Conservation (phyloP, 2,329 filamentous ascomycete species). For the Furcasterigmium furcatum region DNA sequence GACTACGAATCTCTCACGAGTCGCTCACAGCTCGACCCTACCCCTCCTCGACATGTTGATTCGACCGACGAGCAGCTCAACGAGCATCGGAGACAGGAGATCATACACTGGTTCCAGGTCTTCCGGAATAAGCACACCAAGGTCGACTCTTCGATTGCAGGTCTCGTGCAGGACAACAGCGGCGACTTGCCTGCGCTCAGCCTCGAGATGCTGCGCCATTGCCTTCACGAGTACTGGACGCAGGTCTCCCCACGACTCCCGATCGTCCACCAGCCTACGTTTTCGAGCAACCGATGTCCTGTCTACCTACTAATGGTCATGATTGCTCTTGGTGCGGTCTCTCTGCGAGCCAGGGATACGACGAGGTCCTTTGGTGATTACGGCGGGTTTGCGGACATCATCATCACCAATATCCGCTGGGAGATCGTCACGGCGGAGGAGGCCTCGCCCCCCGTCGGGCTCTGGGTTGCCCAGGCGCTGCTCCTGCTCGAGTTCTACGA, state of each 20-base stretch:
- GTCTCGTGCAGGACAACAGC: constrained; percentile 17
- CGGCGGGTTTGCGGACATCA: constrained; percentile 51
- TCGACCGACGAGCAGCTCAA: constrained; percentile 39
- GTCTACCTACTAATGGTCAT: constrained; percentile 76
- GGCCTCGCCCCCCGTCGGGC: constrained; percentile 76
- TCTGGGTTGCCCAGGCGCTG: constrained; percentile 86
- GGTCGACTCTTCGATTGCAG: constrained; percentile 22
- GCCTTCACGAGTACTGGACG: constrained; percentile 83
- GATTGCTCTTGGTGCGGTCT: constrained; percentile 80
- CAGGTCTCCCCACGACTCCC: constrained; percentile 83
- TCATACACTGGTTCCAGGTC: constrained; percentile 37
- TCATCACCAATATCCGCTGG: constrained; percentile 72
- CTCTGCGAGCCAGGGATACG: constrained; percentile 63
- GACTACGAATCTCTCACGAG: constrained; percentile 48
- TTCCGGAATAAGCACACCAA: constrained; percentile 41
- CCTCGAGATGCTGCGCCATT: constrained; percentile 79
- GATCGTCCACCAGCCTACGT: constrained; percentile 85
- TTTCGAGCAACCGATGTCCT: constrained; percentile 74
- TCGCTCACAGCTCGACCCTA: constrained; percentile 40
- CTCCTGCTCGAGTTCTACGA: constrained; percentile 85
- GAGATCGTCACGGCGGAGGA: constrained; percentile 81
- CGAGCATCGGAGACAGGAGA: constrained; percentile 40
- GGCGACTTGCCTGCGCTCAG: constrained; percentile 54
- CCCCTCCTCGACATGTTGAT: constrained; percentile 34
- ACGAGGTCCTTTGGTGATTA: constrained; percentile 45